Percentiles rank a stretch among this genome's conserved stretches.
These are phyloP conservation scores for Oryza nivara DNA, from an alignment of 176 grass and related monocot species.

Conservation along the genomic window DNA sequence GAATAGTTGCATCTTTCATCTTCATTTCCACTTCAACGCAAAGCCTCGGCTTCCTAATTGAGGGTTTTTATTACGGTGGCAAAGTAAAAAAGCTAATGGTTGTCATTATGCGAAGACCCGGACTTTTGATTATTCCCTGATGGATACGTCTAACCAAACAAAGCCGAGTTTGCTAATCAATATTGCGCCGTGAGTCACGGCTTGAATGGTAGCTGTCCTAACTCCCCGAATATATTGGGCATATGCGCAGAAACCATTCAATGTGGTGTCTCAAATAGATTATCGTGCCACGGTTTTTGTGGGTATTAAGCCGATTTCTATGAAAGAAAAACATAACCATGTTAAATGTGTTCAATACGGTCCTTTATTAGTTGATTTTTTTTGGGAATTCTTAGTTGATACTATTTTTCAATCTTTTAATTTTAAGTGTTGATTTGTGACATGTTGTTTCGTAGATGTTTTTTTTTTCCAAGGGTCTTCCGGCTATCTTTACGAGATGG, in stretches of 20 bases:
- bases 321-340: too few species aligned
- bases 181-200: slow-evolving; percentile 10
- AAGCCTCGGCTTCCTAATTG: background rate
- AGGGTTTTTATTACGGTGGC: slow-evolving; percentile 28
- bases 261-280: background rate
- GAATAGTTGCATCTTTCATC: slow-evolving; percentile 16
- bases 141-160: slow-evolving; percentile 37
- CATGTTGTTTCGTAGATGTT: background rate
- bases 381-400: too few species aligned
- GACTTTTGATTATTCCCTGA: slow-evolving; percentile 15
- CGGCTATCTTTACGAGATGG: too few species aligned
- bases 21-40: slow-evolving; percentile 7
- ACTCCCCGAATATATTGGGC: background rate
- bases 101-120: slow-evolving; percentile 46
- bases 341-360: too few species aligned
- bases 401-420: too few species aligned
- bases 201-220: background rate
- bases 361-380: too few species aligned
- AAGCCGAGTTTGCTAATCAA: background rate
- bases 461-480: background rate
- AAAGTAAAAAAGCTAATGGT: slow-evolving; percentile 49
- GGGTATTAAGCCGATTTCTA: too few species aligned
- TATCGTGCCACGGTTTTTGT: background rate
- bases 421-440: too few species aligned
- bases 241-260: background rate